These are phyloP conservation scores for Xerocomus brunneocitrinus DNA, from an alignment of 768 basidiomycete genomes.

Conservation along the genomic window DNA sequence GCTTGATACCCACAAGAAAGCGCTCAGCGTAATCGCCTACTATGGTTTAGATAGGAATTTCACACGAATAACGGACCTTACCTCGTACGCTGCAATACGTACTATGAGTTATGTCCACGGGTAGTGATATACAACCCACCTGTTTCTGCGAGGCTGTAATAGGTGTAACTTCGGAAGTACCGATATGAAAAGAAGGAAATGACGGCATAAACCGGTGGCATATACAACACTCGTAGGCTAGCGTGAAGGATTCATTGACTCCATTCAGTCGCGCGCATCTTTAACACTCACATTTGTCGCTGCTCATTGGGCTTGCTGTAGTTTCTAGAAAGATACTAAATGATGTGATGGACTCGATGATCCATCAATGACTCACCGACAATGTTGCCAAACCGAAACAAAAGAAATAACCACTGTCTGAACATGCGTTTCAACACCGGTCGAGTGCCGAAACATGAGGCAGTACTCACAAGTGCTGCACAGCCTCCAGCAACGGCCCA, in stretches of 20 bases:
- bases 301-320: slow-evolving; percentile 71
- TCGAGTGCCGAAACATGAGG: neutral
- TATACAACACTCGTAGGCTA: slow-evolving; percentile 76
- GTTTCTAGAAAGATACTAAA: slow-evolving; percentile 42
- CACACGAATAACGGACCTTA: slow-evolving; percentile 25
- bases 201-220: slow-evolving; percentile 78
- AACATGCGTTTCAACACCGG: neutral
- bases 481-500: slow-evolving; percentile 70
- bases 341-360: neutral
- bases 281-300: slow-evolving; percentile 63
- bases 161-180: slow-evolving; percentile 74
- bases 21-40: slow-evolving; percentile 77
- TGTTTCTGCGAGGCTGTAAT: slow-evolving; percentile 49
- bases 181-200: slow-evolving; percentile 86
- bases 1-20: slow-evolving; percentile 65
- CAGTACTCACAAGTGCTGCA: slow-evolving; percentile 45
- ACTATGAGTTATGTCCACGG: slow-evolving; percentile 25
- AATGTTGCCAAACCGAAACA: slow-evolving; percentile 55
- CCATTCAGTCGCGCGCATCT: neutral
- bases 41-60: slow-evolving; percentile 15
- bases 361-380: slow-evolving; percentile 43
- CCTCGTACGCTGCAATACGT: slow-evolving; percentile 57
- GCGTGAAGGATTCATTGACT: neutral
- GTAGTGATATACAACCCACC: slow-evolving; percentile 32
- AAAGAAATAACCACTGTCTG: slow-evolving; percentile 61